Base-by-base conservation (phyloP, 1,284 basidiomycete species). In the Bjerkandera adusta region DNA sequence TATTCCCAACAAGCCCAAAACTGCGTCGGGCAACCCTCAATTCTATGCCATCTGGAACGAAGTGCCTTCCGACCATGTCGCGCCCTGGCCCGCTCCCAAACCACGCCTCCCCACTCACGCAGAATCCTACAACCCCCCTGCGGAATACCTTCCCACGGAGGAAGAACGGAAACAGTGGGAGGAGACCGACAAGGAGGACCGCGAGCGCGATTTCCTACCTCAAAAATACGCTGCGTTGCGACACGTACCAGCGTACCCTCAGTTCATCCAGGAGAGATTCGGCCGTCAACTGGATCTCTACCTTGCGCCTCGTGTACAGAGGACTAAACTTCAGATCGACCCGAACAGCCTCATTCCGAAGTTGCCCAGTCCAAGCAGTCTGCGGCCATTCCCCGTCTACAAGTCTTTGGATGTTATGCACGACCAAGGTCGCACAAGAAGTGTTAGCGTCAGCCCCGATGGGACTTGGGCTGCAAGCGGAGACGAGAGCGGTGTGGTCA, bases 61-160 rank as follows among this genome's bases (percentile, higher is more conserved):
- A 38, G 65, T 89, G 58, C 77, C 83, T 15, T 73, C 82, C 1
- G 72, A 72, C 5, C 81, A 85, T 52, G 70, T 83, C 3, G 85
- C 90, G 3, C 92, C 94, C 24, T 85, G 95, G 61, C 90, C 96
- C 16, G 95, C 97, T 5, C 97, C 97, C 3, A 97, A 98, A 69
- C 81, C 86, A 3, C 77, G 83, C 21, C 82, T 97, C 1, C 97
- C 97, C 2, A 89, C 85, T 10, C 90, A 98, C 56, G 83, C 86
- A 29, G 95, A 99, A 69, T 98, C 95, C 1, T 99, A 99, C 69
- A 99, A 99, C 64, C 97, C 97, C 20, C 97, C 97, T 3, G 92
- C 87, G 59, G 97, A 99, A 70, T 98, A 99, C 66, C 77, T 99
- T 3, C 93, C 92, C n/a, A 89, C 88, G 11, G 83, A 87, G 45